phyloP scores from a whole-genome alignment of 2,329 filamentous ascomycete genomes.

The Fusarium tupiense region DNA sequence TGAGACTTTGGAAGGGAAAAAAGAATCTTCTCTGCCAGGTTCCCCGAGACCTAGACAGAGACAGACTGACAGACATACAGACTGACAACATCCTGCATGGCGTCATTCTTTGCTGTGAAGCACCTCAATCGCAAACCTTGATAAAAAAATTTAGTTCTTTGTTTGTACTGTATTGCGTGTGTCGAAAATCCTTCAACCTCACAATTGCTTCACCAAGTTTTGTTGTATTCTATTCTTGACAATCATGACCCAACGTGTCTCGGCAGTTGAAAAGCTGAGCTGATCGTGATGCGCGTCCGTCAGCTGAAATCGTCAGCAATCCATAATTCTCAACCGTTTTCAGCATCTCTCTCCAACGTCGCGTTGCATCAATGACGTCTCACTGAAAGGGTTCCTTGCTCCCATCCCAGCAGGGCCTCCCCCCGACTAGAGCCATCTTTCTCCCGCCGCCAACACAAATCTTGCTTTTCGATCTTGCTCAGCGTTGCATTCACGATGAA shows the following conservation, averaged over 20 bases:
- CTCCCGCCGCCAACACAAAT: constrained; percentile 12
- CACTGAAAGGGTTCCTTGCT: constrained; percentile 7
- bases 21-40: constrained; percentile 31
- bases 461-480: constrained; percentile 13
- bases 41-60: constrained; percentile 2
- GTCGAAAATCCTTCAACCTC: neutral
- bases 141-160: neutral
- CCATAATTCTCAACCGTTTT: neutral
- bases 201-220: neutral
- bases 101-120: constrained; percentile 16
- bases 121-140: constrained; percentile 1
- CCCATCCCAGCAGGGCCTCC: constrained; percentile 1
- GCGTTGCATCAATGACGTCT: constrained; percentile 27
- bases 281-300: neutral
- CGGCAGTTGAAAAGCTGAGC: constrained; percentile 12
- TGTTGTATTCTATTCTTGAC: neutral
- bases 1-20: constrained; percentile 22
- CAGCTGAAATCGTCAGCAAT: constrained; percentile 1
- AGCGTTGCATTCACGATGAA: constrained; percentile 8
- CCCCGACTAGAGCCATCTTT: constrained; percentile 14
- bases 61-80: neutral
- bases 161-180: neutral
- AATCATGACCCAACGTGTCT: neutral
- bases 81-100: constrained; percentile 11
- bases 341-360: neutral